Base-by-base conservation (phyloP, 2,329 filamentous ascomycete genomes). In the Colletotrichum lini region DNA sequence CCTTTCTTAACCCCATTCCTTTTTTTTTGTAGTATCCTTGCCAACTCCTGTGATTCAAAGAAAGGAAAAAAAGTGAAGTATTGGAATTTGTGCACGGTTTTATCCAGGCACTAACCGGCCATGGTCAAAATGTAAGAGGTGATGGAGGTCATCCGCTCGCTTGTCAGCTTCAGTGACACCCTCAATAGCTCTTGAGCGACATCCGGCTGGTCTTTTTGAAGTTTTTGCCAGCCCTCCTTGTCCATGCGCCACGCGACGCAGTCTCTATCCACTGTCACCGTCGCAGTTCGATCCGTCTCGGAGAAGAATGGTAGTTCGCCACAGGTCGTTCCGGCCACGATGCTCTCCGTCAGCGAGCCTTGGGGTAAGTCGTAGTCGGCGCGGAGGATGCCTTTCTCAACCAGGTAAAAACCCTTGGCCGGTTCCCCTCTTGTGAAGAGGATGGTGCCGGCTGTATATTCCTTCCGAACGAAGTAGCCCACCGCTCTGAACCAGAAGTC, bases 221-320 rank as follows among this genome's bases (percentile, higher is more conserved):
- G 80, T 77, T 85, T 87, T 64, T 86, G 85, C 94, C 95, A 99
- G 63, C 87, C 87, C 56, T 91, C 88, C 15, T 85, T 83, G 69
- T 92, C 92, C 83, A 99, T 88, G 73, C 92, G 82, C 96, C 96
- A 99, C 7, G 92, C 90, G 0, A 96, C 90, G 73, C 92, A 93
- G 75, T 96, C 92, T 65, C 91, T 88, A 79, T 98, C 95, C 2
- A 94, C 94, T 53, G 91, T 87, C 13, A 97, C 95, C 0, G 93
- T 98, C 2, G 95, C 95, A 4, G 95, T 98, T 21, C 96, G 89
- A 63, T 90, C 87, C 1, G 96, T 98, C 77, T 97, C 94, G 3
- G 92, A 94, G 83, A 99, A 99, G 84, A 99, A 99, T 0, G 96
- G 96, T 64, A 99, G 82, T 83, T 99, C 96, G 45, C 96, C 96